Conservation (phyloP, 1,284 basidiomycete species). For the Irpex rosettiformis region DNA sequence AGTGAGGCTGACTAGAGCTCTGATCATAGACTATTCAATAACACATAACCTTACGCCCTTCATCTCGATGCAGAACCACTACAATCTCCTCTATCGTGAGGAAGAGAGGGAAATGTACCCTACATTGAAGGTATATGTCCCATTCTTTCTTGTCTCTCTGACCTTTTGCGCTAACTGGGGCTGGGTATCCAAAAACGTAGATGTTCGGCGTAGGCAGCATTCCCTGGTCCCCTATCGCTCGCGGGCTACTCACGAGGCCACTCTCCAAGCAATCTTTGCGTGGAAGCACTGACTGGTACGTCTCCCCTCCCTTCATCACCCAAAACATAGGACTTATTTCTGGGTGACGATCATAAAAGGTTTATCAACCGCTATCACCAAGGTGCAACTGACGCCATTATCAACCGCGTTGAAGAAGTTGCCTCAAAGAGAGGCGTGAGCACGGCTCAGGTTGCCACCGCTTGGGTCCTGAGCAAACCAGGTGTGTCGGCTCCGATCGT, state of each 20-base stretch:
- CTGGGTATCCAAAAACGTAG: conserved; percentile 9
- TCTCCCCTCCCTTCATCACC: not conserved
- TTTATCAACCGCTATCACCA: conserved; percentile 1
- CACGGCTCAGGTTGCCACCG: conserved; percentile 25
- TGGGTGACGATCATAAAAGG: not conserved
- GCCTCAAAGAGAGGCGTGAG: conserved; percentile 33
- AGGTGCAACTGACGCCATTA: conserved; percentile 9
- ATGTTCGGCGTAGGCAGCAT: conserved; percentile 36
- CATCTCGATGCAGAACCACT: conserved; percentile 38
- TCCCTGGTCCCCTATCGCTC: conserved; percentile 40
- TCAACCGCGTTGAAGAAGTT: conserved; percentile 35
- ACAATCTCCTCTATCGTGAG: conserved; percentile 34
- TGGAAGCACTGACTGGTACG: conserved; percentile 22
- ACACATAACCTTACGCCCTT: conserved; percentile 32
- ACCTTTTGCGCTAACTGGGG: not conserved
- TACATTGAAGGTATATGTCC: conserved; percentile 21
- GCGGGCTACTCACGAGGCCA: conserved; percentile 35
- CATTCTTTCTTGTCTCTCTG: not conserved
- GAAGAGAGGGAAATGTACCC: conserved; percentile 35
- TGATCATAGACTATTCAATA: conserved; percentile 26
- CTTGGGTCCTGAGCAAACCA: conserved; percentile 12
- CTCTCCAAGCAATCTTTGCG: conserved; percentile 22
- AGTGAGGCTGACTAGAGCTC: conserved; percentile 2
- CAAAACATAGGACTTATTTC: not conserved
- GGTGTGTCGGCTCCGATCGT: conserved; percentile 30